phyloP scores from a whole-genome alignment of 768 basidiomycete genomes.

The Russula vinacea region DNA sequence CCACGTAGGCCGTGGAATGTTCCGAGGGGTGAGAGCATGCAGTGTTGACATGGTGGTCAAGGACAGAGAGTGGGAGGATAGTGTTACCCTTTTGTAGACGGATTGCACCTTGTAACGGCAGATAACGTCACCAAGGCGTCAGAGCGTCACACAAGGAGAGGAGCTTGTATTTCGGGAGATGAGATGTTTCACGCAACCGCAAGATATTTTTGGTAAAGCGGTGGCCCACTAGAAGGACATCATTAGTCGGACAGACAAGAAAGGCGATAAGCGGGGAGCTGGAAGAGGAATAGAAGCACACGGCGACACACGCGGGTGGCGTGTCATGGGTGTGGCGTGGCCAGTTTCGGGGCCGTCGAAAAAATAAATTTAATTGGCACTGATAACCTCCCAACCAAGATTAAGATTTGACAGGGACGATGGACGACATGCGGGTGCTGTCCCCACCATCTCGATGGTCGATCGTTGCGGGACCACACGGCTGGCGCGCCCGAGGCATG shows the following conservation, averaged over 20 bases:
- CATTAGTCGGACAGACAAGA: too few species aligned
- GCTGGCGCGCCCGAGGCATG: not conserved
- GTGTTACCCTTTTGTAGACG: not conserved
- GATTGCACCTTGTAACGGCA: not conserved
- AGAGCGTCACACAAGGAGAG: not conserved
- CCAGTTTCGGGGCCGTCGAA: not conserved
- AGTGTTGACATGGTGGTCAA: too few species aligned
- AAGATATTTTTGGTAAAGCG: not conserved
- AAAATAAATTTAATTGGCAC: not conserved
- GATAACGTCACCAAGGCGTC: not conserved
- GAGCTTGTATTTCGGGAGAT: not conserved
- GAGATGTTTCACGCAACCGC: not conserved
- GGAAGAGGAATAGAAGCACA: not conserved
- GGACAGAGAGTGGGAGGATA: not conserved
- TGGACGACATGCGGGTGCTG: not conserved
- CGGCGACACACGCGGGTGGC: not conserved
- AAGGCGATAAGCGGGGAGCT: not conserved
- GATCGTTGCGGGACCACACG: slow-evolving; percentile 7
- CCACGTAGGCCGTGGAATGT: too few species aligned
- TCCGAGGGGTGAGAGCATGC: too few species aligned
- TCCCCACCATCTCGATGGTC: slow-evolving; percentile 3
- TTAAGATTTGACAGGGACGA: slow-evolving; percentile 4
- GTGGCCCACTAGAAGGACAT: too few species aligned
- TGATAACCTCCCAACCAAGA: not conserved
- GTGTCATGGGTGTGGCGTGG: not conserved